Evolutionary conservation across 73 alveolate genomes (phyloP), one percentile per base, ranked within the genome.

Genomic region (Symbiodinium natans): DNA sequence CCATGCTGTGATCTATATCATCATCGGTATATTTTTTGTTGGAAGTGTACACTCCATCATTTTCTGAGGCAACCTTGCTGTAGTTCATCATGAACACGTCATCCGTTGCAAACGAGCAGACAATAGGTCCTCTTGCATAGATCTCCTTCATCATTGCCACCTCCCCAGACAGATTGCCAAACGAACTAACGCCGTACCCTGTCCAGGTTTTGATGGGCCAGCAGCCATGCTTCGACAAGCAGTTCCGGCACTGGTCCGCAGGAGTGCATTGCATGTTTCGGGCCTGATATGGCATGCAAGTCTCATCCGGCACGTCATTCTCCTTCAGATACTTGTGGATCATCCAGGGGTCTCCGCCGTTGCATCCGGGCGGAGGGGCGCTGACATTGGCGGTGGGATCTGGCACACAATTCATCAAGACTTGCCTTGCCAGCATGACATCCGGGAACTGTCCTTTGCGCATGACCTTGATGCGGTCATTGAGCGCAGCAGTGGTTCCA

Each of bases 291-390:
- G 89, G 85, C 99, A 83, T 95, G 93, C 99, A 99, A 11, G 99
- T 92, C 83, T 93, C 92, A 54, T 99, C 99, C 13, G 99, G 99
- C 68, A 99, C 93, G 39, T 99, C 99, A 54, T 95, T 59, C 25
- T 90, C 63, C 94, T 21, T 87, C 84, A 99, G 99, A 74, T 87
- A 99, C 92, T 96, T 92, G 88, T 93, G 99, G 74, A 99, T 99
- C 54, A 97, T 95, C 75, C 99, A 95, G 40, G 99, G 99, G 99
- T 95, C 99, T 7, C 99, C 99, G 19, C 99, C 99, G 31, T 93
- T 92, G 99, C 99, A 99, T 19, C 99, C 99, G 83, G 99, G 99
- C 83, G 99, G 99, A 17, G 94, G 68, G 31, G 56, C n/a, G 63
- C 84, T 87, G 41, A 38, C 56, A 54, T 87, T 87, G n/a, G n/a